Evolutionary conservation across 78 protist genomes (phyloP).

Genomic region (Isochrysis galbana): DNA sequence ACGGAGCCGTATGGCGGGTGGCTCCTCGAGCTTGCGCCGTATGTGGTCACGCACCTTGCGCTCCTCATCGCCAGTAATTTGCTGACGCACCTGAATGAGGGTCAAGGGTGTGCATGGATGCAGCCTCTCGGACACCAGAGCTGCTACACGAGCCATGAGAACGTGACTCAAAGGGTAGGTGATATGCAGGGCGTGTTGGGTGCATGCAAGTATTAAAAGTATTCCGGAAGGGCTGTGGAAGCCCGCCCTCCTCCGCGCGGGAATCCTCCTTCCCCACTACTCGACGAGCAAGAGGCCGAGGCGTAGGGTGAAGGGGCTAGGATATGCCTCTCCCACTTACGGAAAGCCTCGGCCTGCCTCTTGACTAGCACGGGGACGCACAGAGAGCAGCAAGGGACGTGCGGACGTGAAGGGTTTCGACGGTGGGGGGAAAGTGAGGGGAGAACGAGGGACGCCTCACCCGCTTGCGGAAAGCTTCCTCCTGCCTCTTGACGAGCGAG

Average conservation of each 20-base stretch:
- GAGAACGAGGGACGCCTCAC: too few species aligned
- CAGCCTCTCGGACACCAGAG: background rate
- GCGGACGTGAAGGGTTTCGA: too few species aligned
- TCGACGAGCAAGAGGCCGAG: too few species aligned
- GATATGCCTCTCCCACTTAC: too few species aligned
- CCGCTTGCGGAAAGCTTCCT: background rate
- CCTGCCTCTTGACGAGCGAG: background rate
- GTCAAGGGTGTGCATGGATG: background rate
- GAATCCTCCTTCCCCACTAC: background rate
- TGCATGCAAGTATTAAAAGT: background rate
- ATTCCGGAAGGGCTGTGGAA: background rate
- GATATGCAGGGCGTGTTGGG: background rate
- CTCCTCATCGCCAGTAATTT: background rate
- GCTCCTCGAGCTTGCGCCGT: background rate
- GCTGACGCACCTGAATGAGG: background rate
- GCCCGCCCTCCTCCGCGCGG: background rate
- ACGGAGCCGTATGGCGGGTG: background rate
- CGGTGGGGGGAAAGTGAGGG: too few species aligned
- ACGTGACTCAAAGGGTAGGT: background rate
- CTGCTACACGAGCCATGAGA: background rate
- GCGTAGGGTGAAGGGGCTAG: too few species aligned
- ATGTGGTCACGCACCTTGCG: background rate
- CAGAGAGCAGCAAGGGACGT: too few species aligned
- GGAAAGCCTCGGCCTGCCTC: too few species aligned
- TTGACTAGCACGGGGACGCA: too few species aligned